These are phyloP conservation scores for Saccharomycopsis selenospora DNA, from an alignment of 805 yeast genomes.

Conservation along the genomic window DNA sequence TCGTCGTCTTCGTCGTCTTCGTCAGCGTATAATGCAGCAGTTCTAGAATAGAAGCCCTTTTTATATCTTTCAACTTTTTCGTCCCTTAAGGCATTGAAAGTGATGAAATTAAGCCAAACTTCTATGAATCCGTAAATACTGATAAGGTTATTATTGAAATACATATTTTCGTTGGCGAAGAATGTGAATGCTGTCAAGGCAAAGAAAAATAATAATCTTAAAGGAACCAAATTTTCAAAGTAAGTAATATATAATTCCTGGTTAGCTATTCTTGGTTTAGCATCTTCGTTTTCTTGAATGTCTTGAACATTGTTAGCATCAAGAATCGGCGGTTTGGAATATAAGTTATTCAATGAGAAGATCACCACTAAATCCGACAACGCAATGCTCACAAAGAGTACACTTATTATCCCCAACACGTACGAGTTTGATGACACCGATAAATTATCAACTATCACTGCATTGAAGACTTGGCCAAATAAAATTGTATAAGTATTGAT, in stretches of 20 bases:
- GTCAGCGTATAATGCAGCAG: neutral
- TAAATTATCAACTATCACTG: conserved; percentile 18
- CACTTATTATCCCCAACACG: conserved; percentile 16
- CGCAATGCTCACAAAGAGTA: conserved; percentile 13
- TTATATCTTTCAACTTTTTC: conserved; percentile 41
- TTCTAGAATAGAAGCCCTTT: conserved; percentile 20
- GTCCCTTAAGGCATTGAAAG: conserved; percentile 45
- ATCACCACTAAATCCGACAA: conserved; percentile 19
- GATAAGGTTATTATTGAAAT: conserved; percentile 42
- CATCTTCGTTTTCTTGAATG: conserved; percentile 17
- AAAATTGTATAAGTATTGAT: conserved; percentile 17
- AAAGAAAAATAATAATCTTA: conserved; percentile 40
- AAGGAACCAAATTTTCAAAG: conserved; percentile 48
- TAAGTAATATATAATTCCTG: conserved; percentile 26
- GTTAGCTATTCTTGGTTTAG: conserved; percentile 17
- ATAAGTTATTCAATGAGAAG: conserved; percentile 15
- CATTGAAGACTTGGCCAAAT: conserved; percentile 17
- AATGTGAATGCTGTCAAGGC: conserved; percentile 38
- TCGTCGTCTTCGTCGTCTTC: neutral
- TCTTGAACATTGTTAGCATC: conserved; percentile 16
- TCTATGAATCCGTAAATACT: conserved; percentile 47
- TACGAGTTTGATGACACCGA: conserved; percentile 12
- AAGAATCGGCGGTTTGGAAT: conserved; percentile 17
- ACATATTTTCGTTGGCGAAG: conserved; percentile 31
- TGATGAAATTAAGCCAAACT: conserved; percentile 48